Percentiles rank a stretch among this genome's conserved stretches.
These are phyloP conservation scores for Petunia secreta DNA, from an alignment of 257 asterid species.

Conservation along the genomic window DNA sequence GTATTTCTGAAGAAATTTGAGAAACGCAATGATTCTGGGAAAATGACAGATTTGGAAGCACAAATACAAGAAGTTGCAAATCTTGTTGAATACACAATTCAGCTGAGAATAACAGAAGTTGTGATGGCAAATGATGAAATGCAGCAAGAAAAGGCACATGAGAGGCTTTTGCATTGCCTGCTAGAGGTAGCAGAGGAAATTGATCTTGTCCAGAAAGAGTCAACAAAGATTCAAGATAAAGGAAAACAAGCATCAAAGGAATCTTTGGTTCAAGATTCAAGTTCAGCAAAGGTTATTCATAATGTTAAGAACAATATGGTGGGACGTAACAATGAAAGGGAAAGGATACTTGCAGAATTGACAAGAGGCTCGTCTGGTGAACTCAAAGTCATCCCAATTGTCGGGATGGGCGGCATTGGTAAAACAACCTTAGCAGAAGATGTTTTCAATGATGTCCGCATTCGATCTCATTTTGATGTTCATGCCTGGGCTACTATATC, in stretches of 20 bases:
- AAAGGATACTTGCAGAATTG: background rate
- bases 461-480: background rate
- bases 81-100: background rate
- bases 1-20: too few species aligned
- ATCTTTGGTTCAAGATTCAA: background rate
- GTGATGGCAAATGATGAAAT: background rate
- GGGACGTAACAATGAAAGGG: background rate
- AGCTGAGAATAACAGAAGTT: background rate
- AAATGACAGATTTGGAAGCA: background rate
- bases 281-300: background rate
- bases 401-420: constrained; percentile 32
- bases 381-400: constrained; percentile 11
- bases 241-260: background rate
- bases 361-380: background rate
- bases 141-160: background rate
- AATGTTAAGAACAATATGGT: background rate
- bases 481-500: constrained; percentile 28
- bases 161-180: background rate
- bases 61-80: background rate
- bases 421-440: constrained; percentile 31
- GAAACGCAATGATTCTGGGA: background rate
- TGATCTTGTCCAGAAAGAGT: background rate
- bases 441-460: background rate
- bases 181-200: background rate
- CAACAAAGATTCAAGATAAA: background rate